Evolutionary conservation across 768 basidiomycete genomes (phyloP), one percentile per base, ranked within the genome.

Genomic region (Erythrobasidium yunnanense): DNA sequence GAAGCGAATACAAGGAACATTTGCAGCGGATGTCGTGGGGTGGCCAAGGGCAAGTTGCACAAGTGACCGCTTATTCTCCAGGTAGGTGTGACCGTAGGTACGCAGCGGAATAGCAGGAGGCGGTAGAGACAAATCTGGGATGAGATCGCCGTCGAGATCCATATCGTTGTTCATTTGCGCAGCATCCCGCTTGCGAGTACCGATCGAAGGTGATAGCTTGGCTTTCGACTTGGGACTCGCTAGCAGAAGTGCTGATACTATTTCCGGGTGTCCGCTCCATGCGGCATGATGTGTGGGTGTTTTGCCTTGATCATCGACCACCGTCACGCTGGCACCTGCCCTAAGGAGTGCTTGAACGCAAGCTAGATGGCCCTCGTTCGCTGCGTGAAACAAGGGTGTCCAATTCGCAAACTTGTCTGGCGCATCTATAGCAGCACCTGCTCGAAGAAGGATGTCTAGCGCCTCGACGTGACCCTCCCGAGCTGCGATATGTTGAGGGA

Each of bases 31-130:
- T 13, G 83, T 81, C 60, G 82, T 81, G 1, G 77, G 77, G 68
- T 83, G 83, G 1, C 90, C 90, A 47, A 97, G 83, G 0, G 86
- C 83, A 49, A 99, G 81, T 72, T 93, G 88, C 4, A 97, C 84
- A 33, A 97, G 80, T 72, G 84, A 84, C 53, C 84, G 84, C 72
- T 84, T 85, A 30, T 30, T 30, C 76, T 93, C 90, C 55, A 99
- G 81, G 76, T 88, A 90, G 73, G 89, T 93, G 78, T 99, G 93
- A 5, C 93, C 93, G 75, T 99, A 99, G 32, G 93, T 87, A 57
- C 90, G 84, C 74, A 96, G 90, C 29, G 95, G 91, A 83, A 99
- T 93, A 74, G 96, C 96, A 1, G 95, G 95, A 0, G 95, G 95
- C 1, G 95, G 95, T 18, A 99, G 81, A 20, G 87, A 89, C n/a